Conservation (phyloP, 495 filamentous ascomycete genomes). For the Halenospora varia region DNA sequence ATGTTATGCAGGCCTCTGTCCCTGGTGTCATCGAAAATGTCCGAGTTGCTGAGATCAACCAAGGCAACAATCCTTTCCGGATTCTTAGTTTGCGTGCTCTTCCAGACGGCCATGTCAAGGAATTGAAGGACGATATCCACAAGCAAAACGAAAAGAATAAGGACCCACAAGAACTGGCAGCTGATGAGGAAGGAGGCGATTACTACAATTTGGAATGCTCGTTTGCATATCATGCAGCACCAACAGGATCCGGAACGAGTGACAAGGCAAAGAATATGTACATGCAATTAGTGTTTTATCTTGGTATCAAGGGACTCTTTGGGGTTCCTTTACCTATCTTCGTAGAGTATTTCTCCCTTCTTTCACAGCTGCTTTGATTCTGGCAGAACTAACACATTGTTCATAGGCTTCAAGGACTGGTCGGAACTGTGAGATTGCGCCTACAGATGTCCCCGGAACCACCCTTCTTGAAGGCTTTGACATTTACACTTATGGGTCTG, state of each 20-base stretch:
- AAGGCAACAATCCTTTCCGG: constrained; percentile 83
- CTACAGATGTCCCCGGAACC: constrained; percentile 83
- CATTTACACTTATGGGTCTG: constrained; percentile 88
- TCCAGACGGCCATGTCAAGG: constrained; percentile 73
- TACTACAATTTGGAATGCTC: constrained; percentile 94
- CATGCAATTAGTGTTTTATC: constrained; percentile 87
- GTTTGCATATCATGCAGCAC: constrained; percentile 87
- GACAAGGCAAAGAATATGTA: constrained; percentile 92
- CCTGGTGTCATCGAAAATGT: constrained; percentile 90
- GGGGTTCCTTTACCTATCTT: constrained; percentile 58
- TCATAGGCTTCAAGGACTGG: constrained; percentile 70
- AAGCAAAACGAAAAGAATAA: constrained; percentile 74
- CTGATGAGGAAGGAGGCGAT: constrained; percentile 86
- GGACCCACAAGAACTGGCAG: constrained; percentile 83
- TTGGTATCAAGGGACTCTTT: constrained; percentile 80
- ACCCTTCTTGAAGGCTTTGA: constrained; percentile 86
- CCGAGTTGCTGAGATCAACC: constrained; percentile 91
- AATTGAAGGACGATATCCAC: constrained; percentile 73
- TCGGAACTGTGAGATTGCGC: constrained; percentile 79
- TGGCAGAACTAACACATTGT: background rate
- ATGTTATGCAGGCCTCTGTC: constrained; percentile 94
- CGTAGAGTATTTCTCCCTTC: constrained; percentile 61
- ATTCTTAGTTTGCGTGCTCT: constrained; percentile 88
- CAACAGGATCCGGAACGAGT: constrained; percentile 60
- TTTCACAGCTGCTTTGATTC: background rate